A percentile compares a stretch with the other conserved stretches of the same genome.
These are phyloP conservation scores for Malassezia obtusa DNA, from an alignment of 1,284 basidiomycete species.

Conservation along the genomic window DNA sequence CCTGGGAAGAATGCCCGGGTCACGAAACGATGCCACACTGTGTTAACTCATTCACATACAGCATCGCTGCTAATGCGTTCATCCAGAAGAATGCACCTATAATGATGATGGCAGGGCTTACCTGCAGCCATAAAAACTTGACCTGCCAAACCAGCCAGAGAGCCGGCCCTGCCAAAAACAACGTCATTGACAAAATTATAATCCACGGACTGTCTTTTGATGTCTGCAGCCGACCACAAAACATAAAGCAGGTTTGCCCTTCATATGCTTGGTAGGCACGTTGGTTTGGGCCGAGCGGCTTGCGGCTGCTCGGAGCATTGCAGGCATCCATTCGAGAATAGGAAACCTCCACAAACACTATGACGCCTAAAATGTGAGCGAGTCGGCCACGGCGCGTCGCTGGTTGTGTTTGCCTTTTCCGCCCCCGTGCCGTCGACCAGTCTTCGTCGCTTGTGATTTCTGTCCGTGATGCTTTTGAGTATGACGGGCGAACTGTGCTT, in stretches of 20 bases:
- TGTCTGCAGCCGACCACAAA: neutral
- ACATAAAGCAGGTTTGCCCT: neutral
- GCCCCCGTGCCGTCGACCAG: conserved; percentile 57
- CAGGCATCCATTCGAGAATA: neutral
- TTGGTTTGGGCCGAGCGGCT: neutral
- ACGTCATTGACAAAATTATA: conserved; percentile 21
- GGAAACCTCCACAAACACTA: conserved; percentile 1
- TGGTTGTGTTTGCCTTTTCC: conserved; percentile 49
- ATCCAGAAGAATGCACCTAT: conserved; percentile 34
- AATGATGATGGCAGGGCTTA: conserved; percentile 31
- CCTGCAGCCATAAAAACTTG: conserved; percentile 23
- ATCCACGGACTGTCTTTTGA: conserved; percentile 9
- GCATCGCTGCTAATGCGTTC: conserved; percentile 29
- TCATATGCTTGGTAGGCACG: neutral
- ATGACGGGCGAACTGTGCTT: conserved; percentile 22
- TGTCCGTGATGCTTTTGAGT: conserved; percentile 30
- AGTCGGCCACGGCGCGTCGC: conserved; percentile 4
- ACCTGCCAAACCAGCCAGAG: conserved; percentile 40
- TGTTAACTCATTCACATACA: neutral
- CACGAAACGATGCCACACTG: conserved; percentile 32
- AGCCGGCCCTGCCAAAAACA: conserved; percentile 28
- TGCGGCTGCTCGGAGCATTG: neutral
- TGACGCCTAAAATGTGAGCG: conserved; percentile 3
- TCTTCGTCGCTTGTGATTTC: conserved; percentile 26
- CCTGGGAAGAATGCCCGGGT: conserved; percentile 45